phyloP scores from a whole-genome alignment of 1,139 yeast genomes.

The Torulaspora globosa region DNA sequence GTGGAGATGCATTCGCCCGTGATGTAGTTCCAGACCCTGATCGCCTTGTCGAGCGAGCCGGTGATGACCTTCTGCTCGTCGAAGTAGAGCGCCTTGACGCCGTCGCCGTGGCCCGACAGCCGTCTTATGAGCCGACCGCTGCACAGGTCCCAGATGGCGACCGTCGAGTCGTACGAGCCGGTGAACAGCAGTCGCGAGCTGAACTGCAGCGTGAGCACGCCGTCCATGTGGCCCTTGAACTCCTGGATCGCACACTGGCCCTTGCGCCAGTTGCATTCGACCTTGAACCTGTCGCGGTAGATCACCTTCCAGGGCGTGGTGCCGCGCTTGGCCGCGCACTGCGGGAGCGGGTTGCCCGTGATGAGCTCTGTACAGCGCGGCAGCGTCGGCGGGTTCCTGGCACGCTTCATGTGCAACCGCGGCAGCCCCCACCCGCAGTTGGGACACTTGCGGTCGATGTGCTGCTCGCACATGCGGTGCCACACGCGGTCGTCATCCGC shows the following conservation, averaged over 20 bases:
- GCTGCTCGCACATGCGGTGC: slow-evolving; percentile 98
- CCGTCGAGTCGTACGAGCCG: slow-evolving; percentile 86
- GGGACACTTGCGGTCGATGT: slow-evolving; percentile 93
- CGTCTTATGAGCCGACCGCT: slow-evolving; percentile 76
- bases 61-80: slow-evolving; percentile 87
- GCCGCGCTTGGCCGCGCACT: slow-evolving; percentile 12
- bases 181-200: slow-evolving; percentile 74
- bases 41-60: slow-evolving; percentile 86
- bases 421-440: slow-evolving; percentile 99
- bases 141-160: slow-evolving; percentile 83
- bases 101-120: slow-evolving; percentile 77
- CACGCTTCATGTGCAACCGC: slow-evolving; percentile 74
- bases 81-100: slow-evolving; percentile 77
- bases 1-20: slow-evolving; percentile 94
- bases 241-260: slow-evolving; percentile 63
- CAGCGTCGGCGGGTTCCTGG: slow-evolving; percentile 39
- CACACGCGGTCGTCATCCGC: slow-evolving; percentile 97
- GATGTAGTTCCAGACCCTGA: slow-evolving; percentile 92
- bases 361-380: slow-evolving; percentile 5
- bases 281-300: slow-evolving; percentile 81
- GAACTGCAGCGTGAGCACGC: slow-evolving; percentile 81
- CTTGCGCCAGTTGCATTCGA: slow-evolving; percentile 92
- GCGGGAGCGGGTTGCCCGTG: slow-evolving; percentile 3
- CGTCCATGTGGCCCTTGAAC: slow-evolving; percentile 83
- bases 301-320: slow-evolving; percentile 91